These are phyloP conservation scores for Geotrichum restrictum DNA, from an alignment of 1,139 yeast genomes.

Conservation along the genomic window DNA sequence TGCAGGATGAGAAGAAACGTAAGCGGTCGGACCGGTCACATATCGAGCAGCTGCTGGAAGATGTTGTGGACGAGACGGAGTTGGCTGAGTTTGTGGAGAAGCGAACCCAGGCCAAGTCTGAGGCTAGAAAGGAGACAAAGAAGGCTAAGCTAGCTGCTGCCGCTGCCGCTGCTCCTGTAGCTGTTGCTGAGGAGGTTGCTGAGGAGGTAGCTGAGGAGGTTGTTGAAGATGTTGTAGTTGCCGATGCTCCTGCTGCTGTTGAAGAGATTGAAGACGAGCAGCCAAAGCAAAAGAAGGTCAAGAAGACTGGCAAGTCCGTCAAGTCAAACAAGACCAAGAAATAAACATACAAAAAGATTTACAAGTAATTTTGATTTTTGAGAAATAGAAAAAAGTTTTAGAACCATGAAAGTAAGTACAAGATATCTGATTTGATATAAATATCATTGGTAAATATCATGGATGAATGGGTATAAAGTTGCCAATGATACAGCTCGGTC, in stretches of 20 bases:
- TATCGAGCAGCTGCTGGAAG: slow-evolving; percentile 74
- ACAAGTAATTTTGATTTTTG: background rate
- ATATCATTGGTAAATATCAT: slow-evolving; percentile 15
- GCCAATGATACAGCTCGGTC: slow-evolving; percentile 92
- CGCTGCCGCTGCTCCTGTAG: slow-evolving; percentile 17
- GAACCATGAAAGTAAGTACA: no score
- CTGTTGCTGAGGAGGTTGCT: slow-evolving; percentile 7
- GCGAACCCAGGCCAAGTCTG: slow-evolving; percentile 38
- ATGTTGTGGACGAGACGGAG: slow-evolving; percentile 69
- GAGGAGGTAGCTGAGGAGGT: background rate
- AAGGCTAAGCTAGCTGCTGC: slow-evolving; percentile 25
- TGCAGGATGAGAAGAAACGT: slow-evolving; percentile 38
- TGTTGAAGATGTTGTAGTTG: background rate
- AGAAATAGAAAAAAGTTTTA: background rate
- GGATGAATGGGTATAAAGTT: slow-evolving; percentile 82
- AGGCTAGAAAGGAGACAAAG: slow-evolving; percentile 31
- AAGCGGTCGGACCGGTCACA: slow-evolving; percentile 44
- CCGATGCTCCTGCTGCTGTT: slow-evolving; percentile 16
- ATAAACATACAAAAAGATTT: background rate
- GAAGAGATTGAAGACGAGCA: background rate
- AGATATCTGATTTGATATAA: no score
- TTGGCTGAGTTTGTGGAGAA: slow-evolving; percentile 38
- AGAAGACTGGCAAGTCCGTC: background rate
- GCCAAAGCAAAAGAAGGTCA: background rate
- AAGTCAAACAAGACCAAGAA: background rate